Base-by-base conservation (phyloP, 2,329 filamentous ascomycete genomes). In the Furcasterigmium furcatum region DNA sequence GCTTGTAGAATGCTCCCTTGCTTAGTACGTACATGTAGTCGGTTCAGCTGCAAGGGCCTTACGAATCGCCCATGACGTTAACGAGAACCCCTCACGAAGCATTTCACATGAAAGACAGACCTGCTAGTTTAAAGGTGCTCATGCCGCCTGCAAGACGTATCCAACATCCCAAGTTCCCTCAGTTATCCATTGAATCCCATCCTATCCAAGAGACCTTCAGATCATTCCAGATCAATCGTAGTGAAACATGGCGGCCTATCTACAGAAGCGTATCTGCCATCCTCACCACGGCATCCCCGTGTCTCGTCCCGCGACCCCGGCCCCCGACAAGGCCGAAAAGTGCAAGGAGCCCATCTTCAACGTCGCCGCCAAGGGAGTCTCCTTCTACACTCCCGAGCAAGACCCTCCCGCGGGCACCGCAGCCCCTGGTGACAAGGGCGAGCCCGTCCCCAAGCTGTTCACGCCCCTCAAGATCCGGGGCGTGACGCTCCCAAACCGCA, bases 401-500 rank as follows among this genome's bases (percentile, higher is more conserved):
- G 52, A 58, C 5, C 71, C 72, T 4, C 64, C 69, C 0, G 54
- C 69, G 0, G 74, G 74, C 3, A 70, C 70, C 5, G 71, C 72
- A 2, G 51, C 64, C 9, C 49, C 60, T 14, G 66, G 68, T 44
- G 60, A 74, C 46, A 67, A 73, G 53, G 70, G 71, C 45, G 66
- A 68, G 29, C 62, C 73, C 10, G 71, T 82, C 7, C 74, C 77
- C 2, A 79, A 76, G 47, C 63, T 75, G 19, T 75, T 74, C 57
- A 67, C 61, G 1, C 74, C 74, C 0, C 55, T 77, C 21, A 70
- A 62, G 39, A 72, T 78, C 44, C 69, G 74, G 7, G 66, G 64
- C 14, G 48, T 72, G 18, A 64, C 60, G 13, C 56, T 77, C 52
- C 68, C 63, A 24, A 76, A 77, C 51, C 70, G 73, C 13, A 66